These are phyloP conservation scores for Aspergillus diversus DNA, from an alignment of 495 filamentous ascomycete species.

Conservation along the genomic window DNA sequence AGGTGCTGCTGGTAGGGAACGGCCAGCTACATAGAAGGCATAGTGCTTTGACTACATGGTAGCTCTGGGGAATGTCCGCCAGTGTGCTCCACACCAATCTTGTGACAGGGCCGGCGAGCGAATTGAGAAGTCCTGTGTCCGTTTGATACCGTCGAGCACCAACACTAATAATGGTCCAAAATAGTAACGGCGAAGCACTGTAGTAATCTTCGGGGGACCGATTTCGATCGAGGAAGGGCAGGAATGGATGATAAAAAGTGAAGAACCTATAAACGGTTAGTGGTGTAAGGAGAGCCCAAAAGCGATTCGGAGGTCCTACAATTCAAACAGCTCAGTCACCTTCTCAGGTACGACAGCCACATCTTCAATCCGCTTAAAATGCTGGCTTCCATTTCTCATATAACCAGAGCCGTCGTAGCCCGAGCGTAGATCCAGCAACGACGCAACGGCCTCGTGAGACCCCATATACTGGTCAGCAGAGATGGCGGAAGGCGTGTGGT, in stretches of 20 bases:
- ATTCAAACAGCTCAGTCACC: slow-evolving; percentile 73
- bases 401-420: slow-evolving; percentile 55
- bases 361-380: slow-evolving; percentile 65
- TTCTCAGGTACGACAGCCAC: slow-evolving; percentile 74
- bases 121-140: slow-evolving; percentile 68
- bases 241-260: slow-evolving; percentile 79
- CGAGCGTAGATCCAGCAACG: slow-evolving; percentile 71
- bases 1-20: slow-evolving; percentile 82
- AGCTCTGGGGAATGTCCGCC: slow-evolving; percentile 80
- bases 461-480: slow-evolving; percentile 69
- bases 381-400: slow-evolving; percentile 47
- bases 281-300: neutral
- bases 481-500: slow-evolving; percentile 48
- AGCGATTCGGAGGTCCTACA: slow-evolving; percentile 45
- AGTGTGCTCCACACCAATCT: slow-evolving; percentile 81
- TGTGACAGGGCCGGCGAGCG: slow-evolving; percentile 71
- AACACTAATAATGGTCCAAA: slow-evolving; percentile 85
- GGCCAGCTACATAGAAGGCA: slow-evolving; percentile 92
- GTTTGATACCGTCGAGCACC: slow-evolving; percentile 73
- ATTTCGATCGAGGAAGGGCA: slow-evolving; percentile 77
- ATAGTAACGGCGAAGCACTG: slow-evolving; percentile 72
- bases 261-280: slow-evolving; percentile 60
- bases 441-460: slow-evolving; percentile 82
- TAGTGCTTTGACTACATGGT: slow-evolving; percentile 89
- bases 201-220: slow-evolving; percentile 76